Conservation (phyloP, 306 rosid species). For the Abrus pulchellus region DNA sequence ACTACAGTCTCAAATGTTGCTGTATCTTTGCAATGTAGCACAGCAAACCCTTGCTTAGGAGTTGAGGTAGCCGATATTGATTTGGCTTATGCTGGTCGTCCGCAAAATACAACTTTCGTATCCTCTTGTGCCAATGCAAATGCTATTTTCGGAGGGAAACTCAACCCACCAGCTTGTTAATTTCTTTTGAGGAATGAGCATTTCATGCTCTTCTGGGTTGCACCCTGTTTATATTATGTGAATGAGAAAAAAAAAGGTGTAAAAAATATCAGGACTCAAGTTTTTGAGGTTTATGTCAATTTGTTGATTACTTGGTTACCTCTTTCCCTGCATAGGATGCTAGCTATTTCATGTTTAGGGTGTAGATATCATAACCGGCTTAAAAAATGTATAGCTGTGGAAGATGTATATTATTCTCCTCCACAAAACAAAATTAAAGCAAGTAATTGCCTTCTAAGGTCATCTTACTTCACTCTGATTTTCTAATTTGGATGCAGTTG, state of each 20-base stretch:
- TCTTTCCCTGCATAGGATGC: background rate
- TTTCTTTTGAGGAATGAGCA: background rate
- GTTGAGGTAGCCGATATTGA: constrained; percentile 59
- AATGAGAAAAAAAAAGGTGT: background rate
- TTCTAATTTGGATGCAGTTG: background rate
- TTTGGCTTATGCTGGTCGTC: constrained; percentile 45
- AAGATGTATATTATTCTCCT: background rate
- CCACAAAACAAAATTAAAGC: background rate
- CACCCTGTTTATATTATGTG: background rate
- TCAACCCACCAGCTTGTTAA: constrained; percentile 61
- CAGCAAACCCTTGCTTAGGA: constrained; percentile 54
- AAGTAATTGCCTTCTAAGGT: background rate
- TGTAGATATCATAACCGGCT: background rate
- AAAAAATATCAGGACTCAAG: background rate
- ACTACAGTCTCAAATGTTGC: constrained; percentile 56
- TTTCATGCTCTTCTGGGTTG: background rate
- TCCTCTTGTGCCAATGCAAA: constrained; percentile 65
- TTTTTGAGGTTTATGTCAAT: background rate
- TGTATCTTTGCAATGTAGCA: constrained; percentile 67
- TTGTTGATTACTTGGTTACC: background rate
- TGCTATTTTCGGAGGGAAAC: constrained; percentile 49
- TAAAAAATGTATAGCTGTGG: background rate
- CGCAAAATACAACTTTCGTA: background rate
- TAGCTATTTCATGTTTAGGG: background rate
- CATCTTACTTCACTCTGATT: background rate